phyloP scores from a whole-genome alignment of 139 green algal species.

The Coccomyxa sp. region DNA sequence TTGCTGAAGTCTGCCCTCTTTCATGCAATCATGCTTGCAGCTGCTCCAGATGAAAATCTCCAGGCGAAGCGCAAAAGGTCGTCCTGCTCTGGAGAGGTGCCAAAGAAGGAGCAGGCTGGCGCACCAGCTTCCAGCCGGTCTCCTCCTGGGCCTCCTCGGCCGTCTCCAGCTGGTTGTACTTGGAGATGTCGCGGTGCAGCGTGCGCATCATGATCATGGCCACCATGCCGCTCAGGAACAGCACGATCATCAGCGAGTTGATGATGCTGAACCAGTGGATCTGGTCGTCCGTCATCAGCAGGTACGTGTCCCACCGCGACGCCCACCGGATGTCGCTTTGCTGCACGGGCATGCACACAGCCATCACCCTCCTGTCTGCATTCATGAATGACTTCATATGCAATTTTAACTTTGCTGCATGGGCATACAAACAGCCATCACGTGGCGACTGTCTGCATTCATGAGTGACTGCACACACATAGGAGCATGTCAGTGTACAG shows the following conservation, averaged over 20 bases:
- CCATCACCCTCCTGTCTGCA: no score
- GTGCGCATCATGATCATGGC: constrained; percentile 99
- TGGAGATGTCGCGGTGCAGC: constrained; percentile 90
- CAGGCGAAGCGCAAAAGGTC: no score
- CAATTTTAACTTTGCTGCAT: background rate
- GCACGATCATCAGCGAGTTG: constrained; percentile 99
- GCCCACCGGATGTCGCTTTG: constrained; percentile 90
- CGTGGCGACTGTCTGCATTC: no score
- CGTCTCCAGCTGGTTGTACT: constrained; percentile 97
- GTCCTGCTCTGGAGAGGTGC: no score
- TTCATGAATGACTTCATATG: no score
- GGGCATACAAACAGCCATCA: no score
- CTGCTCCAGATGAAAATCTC: no score
- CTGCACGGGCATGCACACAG: constrained; percentile 24
- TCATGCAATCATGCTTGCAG: no score
- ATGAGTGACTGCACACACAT: no score
- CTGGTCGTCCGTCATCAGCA: constrained; percentile 93
- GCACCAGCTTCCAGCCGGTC: constrained; percentile 94
- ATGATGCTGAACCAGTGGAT: constrained; percentile 99
- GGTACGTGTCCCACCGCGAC: constrained; percentile 97
- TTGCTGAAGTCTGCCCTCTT: no score
- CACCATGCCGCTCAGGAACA: constrained; percentile 98
- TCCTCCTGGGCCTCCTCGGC: constrained; percentile 92
- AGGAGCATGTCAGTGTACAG: no score
- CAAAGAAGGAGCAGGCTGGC: no score